Evolutionary conservation across 192 early-diverging fungal genomes (phyloP).

Genomic region (Coemansia javaensis): DNA sequence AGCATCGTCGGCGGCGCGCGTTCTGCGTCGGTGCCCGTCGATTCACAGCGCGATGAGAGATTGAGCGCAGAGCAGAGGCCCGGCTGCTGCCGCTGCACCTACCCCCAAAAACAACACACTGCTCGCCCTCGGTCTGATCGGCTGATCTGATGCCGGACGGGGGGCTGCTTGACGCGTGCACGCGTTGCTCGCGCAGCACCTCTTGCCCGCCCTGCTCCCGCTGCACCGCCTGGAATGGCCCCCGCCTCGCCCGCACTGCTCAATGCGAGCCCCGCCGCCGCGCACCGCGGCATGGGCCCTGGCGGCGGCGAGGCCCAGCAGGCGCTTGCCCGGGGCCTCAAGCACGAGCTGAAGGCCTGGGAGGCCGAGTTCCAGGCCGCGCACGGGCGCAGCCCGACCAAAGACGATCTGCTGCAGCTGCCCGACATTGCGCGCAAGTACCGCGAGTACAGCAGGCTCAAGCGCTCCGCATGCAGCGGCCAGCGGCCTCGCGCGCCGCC

Average conservation of each 20-base stretch:
- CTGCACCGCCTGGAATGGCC: too few species aligned
- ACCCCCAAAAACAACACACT: too few species aligned
- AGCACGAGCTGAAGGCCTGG: conserved; percentile 46
- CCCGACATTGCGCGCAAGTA: conserved; percentile 39
- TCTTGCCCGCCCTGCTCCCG: too few species aligned
- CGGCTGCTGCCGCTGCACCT: too few species aligned
- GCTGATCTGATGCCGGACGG: too few species aligned
- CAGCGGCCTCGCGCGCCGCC: too few species aligned
- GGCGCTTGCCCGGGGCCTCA: conserved; percentile 20
- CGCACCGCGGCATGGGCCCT: neutral
- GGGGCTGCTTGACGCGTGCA: too few species aligned
- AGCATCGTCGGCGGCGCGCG: conserved; percentile 62
- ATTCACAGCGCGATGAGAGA: too few species aligned
- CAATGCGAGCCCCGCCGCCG: neutral
- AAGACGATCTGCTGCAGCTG: conserved; percentile 16
- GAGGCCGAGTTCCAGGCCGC: conserved; percentile 27
- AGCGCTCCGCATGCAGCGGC: conserved; percentile 1
- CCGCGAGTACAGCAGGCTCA: conserved; percentile 38
- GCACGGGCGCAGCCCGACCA: conserved; percentile 32
- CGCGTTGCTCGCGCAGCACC: too few species aligned
- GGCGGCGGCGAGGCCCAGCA: neutral
- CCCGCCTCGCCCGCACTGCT: too few species aligned
- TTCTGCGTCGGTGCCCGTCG: neutral
- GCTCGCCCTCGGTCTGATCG: too few species aligned
- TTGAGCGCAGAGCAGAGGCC: too few species aligned